These are phyloP conservation scores for Lachnellula willkommii DNA, from an alignment of 2,329 filamentous ascomycete genomes.

Conservation along the genomic window DNA sequence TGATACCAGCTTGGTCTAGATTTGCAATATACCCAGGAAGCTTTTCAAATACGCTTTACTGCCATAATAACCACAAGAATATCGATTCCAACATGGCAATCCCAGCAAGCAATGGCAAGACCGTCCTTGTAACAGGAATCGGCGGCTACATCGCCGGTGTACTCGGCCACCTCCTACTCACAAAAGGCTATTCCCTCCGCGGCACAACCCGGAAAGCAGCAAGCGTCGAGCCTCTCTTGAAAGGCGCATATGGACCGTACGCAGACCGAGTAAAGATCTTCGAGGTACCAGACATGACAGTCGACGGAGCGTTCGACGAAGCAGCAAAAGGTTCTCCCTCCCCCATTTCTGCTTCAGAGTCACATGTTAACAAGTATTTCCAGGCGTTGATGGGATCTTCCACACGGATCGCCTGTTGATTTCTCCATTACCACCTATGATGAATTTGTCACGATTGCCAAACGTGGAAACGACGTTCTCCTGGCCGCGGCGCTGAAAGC, in stretches of 20 bases:
- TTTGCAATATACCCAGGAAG: not conserved
- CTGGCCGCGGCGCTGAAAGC: slow-evolving; percentile 30
- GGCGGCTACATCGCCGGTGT: slow-evolving; percentile 33
- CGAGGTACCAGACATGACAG: slow-evolving; percentile 28
- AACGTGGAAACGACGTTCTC: slow-evolving; percentile 25
- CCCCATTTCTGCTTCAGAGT: not conserved
- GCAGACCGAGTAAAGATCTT: slow-evolving; percentile 25
- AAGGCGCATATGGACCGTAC: slow-evolving; percentile 26
- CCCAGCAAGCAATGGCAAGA: slow-evolving; percentile 24
- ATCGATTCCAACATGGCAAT: slow-evolving; percentile 18
- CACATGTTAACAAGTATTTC: slow-evolving; percentile 6
- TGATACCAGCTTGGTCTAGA: not conserved
- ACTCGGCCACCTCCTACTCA: slow-evolving; percentile 24
- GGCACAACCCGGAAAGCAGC: slow-evolving; percentile 27
- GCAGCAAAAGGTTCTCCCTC: slow-evolving; percentile 21
- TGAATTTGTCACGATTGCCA: slow-evolving; percentile 22
- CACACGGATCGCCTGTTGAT: slow-evolving; percentile 30
- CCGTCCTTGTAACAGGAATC: slow-evolving; percentile 31
- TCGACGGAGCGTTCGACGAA: slow-evolving; percentile 27
- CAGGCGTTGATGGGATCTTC: slow-evolving; percentile 29
- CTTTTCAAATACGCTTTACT: not conserved
- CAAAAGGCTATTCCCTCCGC: slow-evolving; percentile 28
- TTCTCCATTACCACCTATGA: slow-evolving; percentile 30
- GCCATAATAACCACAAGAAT: not conserved
- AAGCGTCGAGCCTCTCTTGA: slow-evolving; percentile 20